These are phyloP conservation scores for Sclerotinia sclerotiorum DNA, from an alignment of 2,329 filamentous ascomycete species.

Conservation along the genomic window DNA sequence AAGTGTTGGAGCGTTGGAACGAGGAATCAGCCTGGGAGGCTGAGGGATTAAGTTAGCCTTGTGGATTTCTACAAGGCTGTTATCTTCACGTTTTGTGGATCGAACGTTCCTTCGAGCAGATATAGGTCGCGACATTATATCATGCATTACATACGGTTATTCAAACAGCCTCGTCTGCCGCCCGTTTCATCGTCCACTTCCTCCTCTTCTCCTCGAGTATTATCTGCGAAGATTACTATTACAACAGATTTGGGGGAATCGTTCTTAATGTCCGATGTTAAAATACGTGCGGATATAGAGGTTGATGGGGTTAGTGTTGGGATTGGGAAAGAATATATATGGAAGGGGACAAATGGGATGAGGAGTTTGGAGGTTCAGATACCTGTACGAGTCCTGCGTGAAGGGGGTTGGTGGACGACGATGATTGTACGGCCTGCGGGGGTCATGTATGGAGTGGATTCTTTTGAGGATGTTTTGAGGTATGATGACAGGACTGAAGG, in stretches of 20 bases:
- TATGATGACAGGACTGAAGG: background rate
- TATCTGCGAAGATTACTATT: slow-evolving; percentile 58
- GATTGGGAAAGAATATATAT: slow-evolving; percentile 27
- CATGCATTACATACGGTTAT: slow-evolving; percentile 66
- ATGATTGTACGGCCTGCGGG: slow-evolving; percentile 32
- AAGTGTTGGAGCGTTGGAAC: background rate
- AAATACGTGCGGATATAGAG: slow-evolving; percentile 29
- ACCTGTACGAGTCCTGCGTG: slow-evolving; percentile 1
- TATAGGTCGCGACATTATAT: background rate
- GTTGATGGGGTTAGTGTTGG: slow-evolving; percentile 20
- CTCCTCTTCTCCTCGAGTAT: slow-evolving; percentile 5
- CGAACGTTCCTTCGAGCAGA: background rate
- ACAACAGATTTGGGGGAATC: slow-evolving; percentile 63
- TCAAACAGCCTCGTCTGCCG: slow-evolving; percentile 57
- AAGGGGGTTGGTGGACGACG: slow-evolving; percentile 12
- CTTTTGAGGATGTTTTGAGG: slow-evolving; percentile 25
- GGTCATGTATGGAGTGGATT: slow-evolving; percentile 17
- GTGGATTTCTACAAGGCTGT: slow-evolving; percentile 4
- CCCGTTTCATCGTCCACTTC: slow-evolving; percentile 36
- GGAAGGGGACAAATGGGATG: slow-evolving; percentile 36
- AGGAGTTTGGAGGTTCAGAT: slow-evolving; percentile 33
- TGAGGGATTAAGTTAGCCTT: slow-evolving; percentile 10
- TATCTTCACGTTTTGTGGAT: background rate
- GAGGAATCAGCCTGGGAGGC: slow-evolving; percentile 12
- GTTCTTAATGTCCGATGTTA: slow-evolving; percentile 38